These are phyloP conservation scores for Cornus florida DNA, from an alignment of 148 eudicot species.

Conservation along the genomic window DNA sequence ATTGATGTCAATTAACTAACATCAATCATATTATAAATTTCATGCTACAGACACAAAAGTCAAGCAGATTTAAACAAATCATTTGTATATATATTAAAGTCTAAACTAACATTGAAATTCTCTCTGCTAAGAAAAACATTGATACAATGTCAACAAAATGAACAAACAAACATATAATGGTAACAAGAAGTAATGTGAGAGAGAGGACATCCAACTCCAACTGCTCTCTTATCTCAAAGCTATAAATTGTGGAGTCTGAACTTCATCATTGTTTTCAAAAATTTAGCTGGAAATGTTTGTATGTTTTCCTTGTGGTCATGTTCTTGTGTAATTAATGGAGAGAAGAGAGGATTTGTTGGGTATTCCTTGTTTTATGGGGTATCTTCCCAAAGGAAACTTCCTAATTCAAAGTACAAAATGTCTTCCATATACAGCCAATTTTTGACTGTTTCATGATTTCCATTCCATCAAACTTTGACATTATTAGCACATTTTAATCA, in stretches of 20 bases:
- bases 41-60: background rate
- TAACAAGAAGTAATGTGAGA: slow-evolving; percentile 11
- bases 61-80: slow-evolving; percentile 2
- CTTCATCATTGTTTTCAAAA: background rate
- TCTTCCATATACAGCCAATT: background rate
- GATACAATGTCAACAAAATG: slow-evolving; percentile 9
- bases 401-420: background rate
- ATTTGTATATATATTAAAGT: background rate
- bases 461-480: background rate
- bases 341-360: background rate
- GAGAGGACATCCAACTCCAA: slow-evolving; percentile 8
- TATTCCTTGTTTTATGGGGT: background rate
- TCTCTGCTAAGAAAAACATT: background rate
- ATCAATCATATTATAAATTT: background rate
- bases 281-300: slow-evolving; percentile 9
- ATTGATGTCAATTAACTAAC: too few species aligned
- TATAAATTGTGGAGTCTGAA: background rate
- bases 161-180: slow-evolving; percentile 18
- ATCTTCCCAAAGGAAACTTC: background rate
- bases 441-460: background rate
- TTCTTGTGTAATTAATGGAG: background rate
- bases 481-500: too few species aligned
- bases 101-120: background rate
- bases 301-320: slow-evolving; percentile 5
- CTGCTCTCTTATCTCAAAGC: slow-evolving; percentile 13